phyloP scores from a whole-genome alignment of 257 asterid species.

The Perilla frutescens region DNA sequence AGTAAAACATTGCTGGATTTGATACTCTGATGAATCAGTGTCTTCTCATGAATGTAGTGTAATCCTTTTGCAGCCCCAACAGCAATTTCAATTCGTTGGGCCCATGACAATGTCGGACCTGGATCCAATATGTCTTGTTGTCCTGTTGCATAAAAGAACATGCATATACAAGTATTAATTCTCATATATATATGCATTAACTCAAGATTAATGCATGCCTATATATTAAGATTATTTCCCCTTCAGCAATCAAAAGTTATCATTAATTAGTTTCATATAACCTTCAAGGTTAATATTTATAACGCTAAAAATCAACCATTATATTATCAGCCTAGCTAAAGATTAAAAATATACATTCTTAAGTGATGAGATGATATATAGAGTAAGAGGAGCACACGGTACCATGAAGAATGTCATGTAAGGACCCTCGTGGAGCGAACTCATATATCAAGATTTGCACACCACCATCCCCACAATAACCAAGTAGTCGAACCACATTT shows the following conservation, averaged over 20 bases:
- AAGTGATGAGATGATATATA: no score
- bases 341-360: no score
- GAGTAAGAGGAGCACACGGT: no score
- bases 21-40: constrained; percentile 37
- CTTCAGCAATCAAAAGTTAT: no score
- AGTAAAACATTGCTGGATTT: constrained; percentile 34
- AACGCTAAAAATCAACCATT: no score
- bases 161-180: no score
- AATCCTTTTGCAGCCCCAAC: constrained; percentile 38
- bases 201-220: no score
- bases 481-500: constrained; percentile 56
- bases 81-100: constrained; percentile 42
- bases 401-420: constrained; percentile 72
- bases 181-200: no score
- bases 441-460: constrained; percentile 58
- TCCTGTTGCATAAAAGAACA: constrained; percentile 29
- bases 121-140: constrained; percentile 50
- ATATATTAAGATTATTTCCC: no score
- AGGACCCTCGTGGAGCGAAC: constrained; percentile 59
- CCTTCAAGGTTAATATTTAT: no score
- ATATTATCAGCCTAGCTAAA: no score
- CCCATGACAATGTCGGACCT: constrained; percentile 48
- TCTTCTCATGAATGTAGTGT: constrained; percentile 53
- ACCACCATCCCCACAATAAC: constrained; percentile 57
- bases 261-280: no score